Conservation (phyloP, 768 basidiomycete species). For the Trametes sanguinea region DNA sequence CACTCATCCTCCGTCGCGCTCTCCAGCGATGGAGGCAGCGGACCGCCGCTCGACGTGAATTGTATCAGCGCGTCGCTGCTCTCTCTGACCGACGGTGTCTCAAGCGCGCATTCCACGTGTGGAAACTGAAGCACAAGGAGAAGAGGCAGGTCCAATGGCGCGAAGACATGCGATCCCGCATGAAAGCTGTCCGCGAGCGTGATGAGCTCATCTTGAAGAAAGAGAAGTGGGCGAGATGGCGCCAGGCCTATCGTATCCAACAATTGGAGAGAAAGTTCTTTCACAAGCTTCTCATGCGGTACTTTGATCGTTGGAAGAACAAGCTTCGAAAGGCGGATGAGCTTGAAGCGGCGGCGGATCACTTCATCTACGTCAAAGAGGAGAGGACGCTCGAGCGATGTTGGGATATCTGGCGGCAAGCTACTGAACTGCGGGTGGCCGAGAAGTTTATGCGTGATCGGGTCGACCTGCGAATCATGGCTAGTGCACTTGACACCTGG, state of each 20-base stretch:
- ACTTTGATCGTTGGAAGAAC: slow-evolving; percentile 56
- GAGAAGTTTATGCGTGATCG: slow-evolving; percentile 48
- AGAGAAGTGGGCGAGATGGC: slow-evolving; percentile 70
- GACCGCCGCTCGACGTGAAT: slow-evolving; percentile 39
- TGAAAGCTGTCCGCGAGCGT: slow-evolving; percentile 60
- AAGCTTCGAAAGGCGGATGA: slow-evolving; percentile 42
- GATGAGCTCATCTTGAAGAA: slow-evolving; percentile 54
- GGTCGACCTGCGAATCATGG: slow-evolving; percentile 51
- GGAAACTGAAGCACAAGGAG: slow-evolving; percentile 57
- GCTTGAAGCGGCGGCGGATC: slow-evolving; percentile 53
- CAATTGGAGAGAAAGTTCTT: slow-evolving; percentile 55
- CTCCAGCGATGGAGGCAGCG: slow-evolving; percentile 64
- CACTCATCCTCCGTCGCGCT: slow-evolving; percentile 57
- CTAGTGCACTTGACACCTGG: slow-evolving; percentile 56
- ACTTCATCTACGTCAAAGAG: slow-evolving; percentile 42
- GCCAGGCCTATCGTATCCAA: slow-evolving; percentile 52
- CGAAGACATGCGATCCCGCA: slow-evolving; percentile 68
- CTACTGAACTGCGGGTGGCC: slow-evolving; percentile 44
- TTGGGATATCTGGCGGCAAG: slow-evolving; percentile 63
- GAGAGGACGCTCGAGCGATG: slow-evolving; percentile 40
- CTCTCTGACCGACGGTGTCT: slow-evolving; percentile 49
- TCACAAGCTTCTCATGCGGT: slow-evolving; percentile 44
- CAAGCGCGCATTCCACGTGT: slow-evolving; percentile 45
- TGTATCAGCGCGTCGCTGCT: slow-evolving; percentile 44
- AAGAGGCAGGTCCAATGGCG: slow-evolving; percentile 63